These are phyloP conservation scores for Fusarium keratoplasticum DNA, from an alignment of 2,329 filamentous ascomycete genomes.

Conservation along the genomic window DNA sequence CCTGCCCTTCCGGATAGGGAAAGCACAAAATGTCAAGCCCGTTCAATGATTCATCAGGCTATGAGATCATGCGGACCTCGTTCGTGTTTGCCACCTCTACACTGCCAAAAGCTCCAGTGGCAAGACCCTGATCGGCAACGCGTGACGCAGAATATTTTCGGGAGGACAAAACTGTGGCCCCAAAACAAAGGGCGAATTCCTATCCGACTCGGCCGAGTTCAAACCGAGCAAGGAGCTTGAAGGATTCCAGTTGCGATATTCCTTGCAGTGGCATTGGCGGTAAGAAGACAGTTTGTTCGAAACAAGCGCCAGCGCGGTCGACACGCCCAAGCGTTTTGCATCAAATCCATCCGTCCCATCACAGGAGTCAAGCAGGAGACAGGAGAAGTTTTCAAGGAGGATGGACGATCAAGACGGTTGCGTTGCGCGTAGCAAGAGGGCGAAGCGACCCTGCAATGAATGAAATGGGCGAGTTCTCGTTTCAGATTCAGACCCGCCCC, in stretches of 20 bases:
- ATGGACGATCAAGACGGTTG: constrained; percentile 6
- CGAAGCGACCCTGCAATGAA: constrained; percentile 36
- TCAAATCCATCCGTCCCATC: neutral
- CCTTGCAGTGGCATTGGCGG: constrained; percentile 16
- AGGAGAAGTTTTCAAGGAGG: constrained; percentile 23
- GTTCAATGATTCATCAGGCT: neutral
- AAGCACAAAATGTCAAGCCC: neutral
- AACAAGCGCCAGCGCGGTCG: constrained; percentile 40
- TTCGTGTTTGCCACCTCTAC: neutral
- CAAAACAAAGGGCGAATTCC: constrained; percentile 6
- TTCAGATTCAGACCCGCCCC: constrained; percentile 38
- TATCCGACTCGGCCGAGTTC: constrained; percentile 16
- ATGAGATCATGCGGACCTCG: constrained; percentile 17
- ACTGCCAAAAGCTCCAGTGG: constrained; percentile 5
- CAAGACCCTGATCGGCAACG: constrained; percentile 17
- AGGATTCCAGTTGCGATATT: neutral
- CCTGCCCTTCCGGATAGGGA: neutral
- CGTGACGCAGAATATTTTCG: constrained; percentile 8
- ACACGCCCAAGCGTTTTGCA: neutral
- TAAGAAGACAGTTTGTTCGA: constrained; percentile 23
- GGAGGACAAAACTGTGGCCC: neutral
- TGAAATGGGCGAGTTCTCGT: constrained; percentile 28
- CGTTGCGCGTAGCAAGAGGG: constrained; percentile 18
- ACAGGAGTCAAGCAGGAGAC: constrained; percentile 18
- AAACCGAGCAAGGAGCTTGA: constrained; percentile 10